Evolutionary conservation across 495 filamentous ascomycete species (phyloP), one percentile per base, ranked within the genome.

Genomic region (Podospora didyma): DNA sequence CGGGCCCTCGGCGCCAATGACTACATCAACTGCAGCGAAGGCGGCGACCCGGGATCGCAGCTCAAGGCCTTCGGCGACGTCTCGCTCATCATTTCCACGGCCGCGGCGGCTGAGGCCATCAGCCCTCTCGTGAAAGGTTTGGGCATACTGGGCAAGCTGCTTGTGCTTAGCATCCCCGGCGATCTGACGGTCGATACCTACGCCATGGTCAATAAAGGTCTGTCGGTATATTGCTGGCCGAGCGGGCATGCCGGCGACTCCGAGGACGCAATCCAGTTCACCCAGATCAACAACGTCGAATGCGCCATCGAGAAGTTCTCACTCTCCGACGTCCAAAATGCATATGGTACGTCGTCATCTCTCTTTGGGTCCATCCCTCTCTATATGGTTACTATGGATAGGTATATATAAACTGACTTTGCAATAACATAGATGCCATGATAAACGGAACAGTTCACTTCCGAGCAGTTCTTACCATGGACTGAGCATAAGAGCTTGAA

Each of bases 211-310:
- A 56, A 34, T 7, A 49, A 56, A 4, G 65, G 63, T 11, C 31
- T 77, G 4, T 81, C 77, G 6, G 74, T 90, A 0, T 73, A 77
- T 34, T 78, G 81, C n/a, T 89, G 83, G 80, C 83, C 85, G 0
- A 75, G 71, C 42, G 87, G 87, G 0, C 81, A 87, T 58, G 80
- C 82, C 0, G 64, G 77, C 1, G 87, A 90, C 63, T 73, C 71
- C 5, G 86, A 89, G 68, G 86, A 90, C 58, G 75, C 87, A 0
- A 83, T 89, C 53, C 63, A 60, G 11, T 89, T 89, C 62, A 73
- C 86, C 0, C 54, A 79, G 56, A 58, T 77, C 21, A 75, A 86
- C 41, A 74, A 73, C 6, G 73, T 89, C 37, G 78, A 84, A 56
- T 88, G 83, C 64, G 59, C 85, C 72, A 72, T 89, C 22, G 80